These are phyloP conservation scores for Saccharomycopsis fermentans DNA, from an alignment of 805 yeast genomes.

Conservation along the genomic window DNA sequence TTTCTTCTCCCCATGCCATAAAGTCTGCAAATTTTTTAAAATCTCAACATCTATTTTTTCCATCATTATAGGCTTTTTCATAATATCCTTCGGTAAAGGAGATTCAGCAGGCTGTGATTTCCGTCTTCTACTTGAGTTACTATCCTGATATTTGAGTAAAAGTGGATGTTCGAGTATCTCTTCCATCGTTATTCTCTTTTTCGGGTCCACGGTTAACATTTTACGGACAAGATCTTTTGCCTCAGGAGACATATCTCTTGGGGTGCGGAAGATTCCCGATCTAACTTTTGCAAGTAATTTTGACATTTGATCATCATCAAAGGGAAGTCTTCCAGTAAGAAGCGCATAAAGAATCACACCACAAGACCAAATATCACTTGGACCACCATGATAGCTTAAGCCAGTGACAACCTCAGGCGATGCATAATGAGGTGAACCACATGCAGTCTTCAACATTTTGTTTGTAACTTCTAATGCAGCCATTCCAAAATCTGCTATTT, in stretches of 20 bases:
- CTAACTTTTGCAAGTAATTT: constrained; percentile 83
- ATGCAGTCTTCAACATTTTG: constrained; percentile 80
- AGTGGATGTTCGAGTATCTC: constrained; percentile 77
- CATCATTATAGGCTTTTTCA: constrained; percentile 20
- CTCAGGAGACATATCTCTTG: constrained; percentile 64
- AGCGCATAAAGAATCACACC: constrained; percentile 92
- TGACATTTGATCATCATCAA: constrained; percentile 92
- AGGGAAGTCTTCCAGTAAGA: constrained; percentile 90
- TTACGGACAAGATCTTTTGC: constrained; percentile 77
- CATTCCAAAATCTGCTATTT: constrained; percentile 98
- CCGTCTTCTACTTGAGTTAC: constrained; percentile 25
- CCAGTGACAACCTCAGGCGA: constrained; percentile 98
- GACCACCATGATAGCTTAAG: constrained; percentile 89
- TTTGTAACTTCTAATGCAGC: constrained; percentile 87
- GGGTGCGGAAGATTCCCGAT: constrained; percentile 79
- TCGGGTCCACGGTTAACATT: constrained; percentile 80
- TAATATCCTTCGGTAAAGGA: constrained; percentile 28
- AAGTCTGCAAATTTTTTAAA: constrained; percentile 60
- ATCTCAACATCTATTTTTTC: constrained; percentile 65
- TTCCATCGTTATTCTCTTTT: constrained; percentile 63
- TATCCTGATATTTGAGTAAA: constrained; percentile 52
- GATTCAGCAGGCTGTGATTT: constrained; percentile 29
- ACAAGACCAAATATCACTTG: constrained; percentile 97
- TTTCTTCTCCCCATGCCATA: constrained; percentile 71
- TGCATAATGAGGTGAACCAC: constrained; percentile 98